Percentiles rank a stretch among this genome's conserved stretches.
These are phyloP conservation scores for Fonsecaea nubica DNA, from an alignment of 2,329 filamentous ascomycete species.

Conservation along the genomic window DNA sequence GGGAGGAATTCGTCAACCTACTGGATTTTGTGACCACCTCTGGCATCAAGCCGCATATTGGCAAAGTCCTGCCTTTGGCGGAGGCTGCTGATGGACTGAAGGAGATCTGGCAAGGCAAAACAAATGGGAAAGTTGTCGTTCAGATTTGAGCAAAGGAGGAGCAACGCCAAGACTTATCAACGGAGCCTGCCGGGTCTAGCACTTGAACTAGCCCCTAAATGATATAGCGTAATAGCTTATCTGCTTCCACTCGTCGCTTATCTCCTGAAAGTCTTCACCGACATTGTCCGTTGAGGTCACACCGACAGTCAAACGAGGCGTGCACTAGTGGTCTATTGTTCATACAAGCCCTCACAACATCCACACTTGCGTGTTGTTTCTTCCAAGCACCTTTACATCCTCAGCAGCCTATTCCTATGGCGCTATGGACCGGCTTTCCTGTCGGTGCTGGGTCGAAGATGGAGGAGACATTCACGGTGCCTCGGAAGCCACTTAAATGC, in stretches of 20 bases:
- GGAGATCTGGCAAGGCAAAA: constrained; percentile 30
- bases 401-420: constrained; percentile 13
- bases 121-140: constrained; percentile 30
- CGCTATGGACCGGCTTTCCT: constrained; percentile 35
- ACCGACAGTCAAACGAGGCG: background rate
- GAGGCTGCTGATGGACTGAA: constrained; percentile 26
- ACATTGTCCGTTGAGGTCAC: background rate
- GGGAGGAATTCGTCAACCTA: constrained; percentile 33
- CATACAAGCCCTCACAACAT: background rate
- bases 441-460: constrained; percentile 16
- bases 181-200: background rate
- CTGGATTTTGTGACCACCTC: constrained; percentile 26
- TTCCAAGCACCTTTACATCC: background rate
- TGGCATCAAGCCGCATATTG: constrained; percentile 32
- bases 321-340: background rate
- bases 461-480: background rate
- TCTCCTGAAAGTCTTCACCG: background rate
- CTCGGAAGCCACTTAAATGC: constrained; percentile 32
- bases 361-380: background rate
- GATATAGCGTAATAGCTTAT: background rate
- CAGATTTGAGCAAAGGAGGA: constrained; percentile 13
- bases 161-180: background rate
- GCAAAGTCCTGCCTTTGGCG: constrained; percentile 28
- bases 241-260: background rate
- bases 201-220: background rate